Conservation (phyloP, 2,329 filamentous ascomycete species). For the Exserohilum rostratum region DNA sequence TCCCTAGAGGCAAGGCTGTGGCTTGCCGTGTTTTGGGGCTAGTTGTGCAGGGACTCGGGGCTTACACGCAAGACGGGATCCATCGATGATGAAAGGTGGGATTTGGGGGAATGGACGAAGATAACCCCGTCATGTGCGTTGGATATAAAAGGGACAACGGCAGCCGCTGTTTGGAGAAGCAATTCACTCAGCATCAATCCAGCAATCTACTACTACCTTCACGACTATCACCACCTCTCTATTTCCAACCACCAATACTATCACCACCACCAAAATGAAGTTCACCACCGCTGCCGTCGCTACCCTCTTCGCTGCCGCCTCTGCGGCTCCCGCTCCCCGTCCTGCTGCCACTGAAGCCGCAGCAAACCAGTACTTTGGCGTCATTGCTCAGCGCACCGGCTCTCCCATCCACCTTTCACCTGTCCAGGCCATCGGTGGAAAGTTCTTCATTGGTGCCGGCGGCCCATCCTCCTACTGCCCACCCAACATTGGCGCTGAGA, state of each 20-base stretch:
- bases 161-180: background rate
- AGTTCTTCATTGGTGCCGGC: conserved; percentile 58
- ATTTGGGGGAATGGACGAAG: too few relatives aligned
- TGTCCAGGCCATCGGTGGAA: conserved; percentile 55
- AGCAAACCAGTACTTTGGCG: conserved; percentile 46
- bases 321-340: conserved; percentile 27
- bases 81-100: conserved; percentile 3
- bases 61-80: conserved; percentile 3
- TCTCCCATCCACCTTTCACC: conserved; percentile 57
- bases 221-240: conserved; percentile 15
- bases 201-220: background rate
- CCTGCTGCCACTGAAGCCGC: conserved; percentile 2
- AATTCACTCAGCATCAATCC: background rate
- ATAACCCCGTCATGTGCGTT: too few relatives aligned
- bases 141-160: background rate
- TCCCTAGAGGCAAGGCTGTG: background rate
- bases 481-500: conserved; percentile 30
- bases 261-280: conserved; percentile 40
- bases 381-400: conserved; percentile 54
- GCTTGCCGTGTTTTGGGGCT: background rate
- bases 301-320: conserved; percentile 6
- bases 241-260: background rate
- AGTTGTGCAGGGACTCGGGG: conserved; percentile 3
- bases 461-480: conserved; percentile 59
- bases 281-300: conserved; percentile 28